Evolutionary conservation across 2,329 filamentous ascomycete genomes (phyloP).

Genomic region (Talaromyces sp.): DNA sequence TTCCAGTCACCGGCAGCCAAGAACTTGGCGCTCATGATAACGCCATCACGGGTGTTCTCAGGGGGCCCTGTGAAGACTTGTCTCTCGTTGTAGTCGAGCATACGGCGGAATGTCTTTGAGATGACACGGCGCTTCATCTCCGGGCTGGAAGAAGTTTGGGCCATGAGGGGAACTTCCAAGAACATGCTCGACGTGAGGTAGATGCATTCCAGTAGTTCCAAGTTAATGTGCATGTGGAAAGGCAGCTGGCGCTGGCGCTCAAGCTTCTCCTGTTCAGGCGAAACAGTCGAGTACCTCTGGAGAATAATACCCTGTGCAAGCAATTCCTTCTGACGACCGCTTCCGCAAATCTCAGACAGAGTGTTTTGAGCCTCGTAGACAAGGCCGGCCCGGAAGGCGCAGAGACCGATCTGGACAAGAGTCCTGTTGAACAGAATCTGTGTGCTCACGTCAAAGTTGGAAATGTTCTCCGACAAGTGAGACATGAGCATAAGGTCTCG

Average conservation of each 20-base stretch:
- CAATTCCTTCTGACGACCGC: constrained; percentile 94
- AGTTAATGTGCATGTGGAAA: constrained; percentile 99
- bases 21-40: constrained; percentile 98
- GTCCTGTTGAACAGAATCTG: constrained; percentile 99
- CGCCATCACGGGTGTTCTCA: constrained; percentile 97
- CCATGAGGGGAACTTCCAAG: constrained; percentile 92
- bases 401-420: constrained; percentile 93
- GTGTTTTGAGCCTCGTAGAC: constrained; percentile 98
- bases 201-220: constrained; percentile 94
- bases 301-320: constrained; percentile 98
- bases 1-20: constrained; percentile 97
- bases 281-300: constrained; percentile 92
- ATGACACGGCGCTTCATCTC: constrained; percentile 97
- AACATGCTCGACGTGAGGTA: constrained; percentile 99
- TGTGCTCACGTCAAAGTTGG: constrained; percentile 91
- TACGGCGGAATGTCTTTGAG: constrained; percentile 98
- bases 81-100: constrained; percentile 98
- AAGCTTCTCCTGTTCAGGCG: constrained; percentile 92
- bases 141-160: constrained; percentile 91
- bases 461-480: constrained; percentile 93
- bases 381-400: constrained; percentile 93
- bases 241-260: constrained; percentile 96
- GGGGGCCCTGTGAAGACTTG: constrained; percentile 98
- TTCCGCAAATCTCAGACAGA: constrained; percentile 95
- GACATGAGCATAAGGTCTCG: constrained; percentile 99